phyloP scores from a whole-genome alignment of 306 rosid species.

The Oemleria cerasiformis region DNA sequence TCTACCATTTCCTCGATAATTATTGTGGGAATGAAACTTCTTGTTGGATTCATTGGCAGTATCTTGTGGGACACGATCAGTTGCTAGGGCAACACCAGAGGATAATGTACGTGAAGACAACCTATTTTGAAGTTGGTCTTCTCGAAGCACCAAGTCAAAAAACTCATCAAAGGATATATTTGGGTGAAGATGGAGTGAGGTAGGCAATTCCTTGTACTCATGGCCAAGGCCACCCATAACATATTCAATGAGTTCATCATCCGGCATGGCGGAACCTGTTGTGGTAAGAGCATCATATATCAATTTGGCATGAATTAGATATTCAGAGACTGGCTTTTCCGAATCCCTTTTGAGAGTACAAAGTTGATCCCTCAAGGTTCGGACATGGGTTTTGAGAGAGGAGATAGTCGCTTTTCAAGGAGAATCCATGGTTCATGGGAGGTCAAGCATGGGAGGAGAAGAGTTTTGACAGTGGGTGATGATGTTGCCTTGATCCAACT shows the following conservation, averaged over 20 bases:
- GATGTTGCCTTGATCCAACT: neutral
- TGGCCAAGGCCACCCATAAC: neutral
- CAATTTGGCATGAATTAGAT: neutral
- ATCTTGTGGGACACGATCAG: neutral
- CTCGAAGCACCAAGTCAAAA: neutral
- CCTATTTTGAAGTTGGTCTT: neutral
- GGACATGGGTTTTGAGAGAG: neutral
- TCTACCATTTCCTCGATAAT: neutral
- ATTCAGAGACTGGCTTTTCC: neutral
- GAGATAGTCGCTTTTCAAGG: neutral
- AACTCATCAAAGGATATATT: neutral
- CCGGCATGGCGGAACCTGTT: neutral
- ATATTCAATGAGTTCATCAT: neutral
- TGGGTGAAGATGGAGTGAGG: neutral
- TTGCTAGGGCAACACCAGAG: neutral
- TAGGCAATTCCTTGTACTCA: neutral
- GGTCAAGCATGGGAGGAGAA: neutral
- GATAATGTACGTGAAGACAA: neutral
- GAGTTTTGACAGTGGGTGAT: neutral
- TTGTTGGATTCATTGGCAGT: neutral
- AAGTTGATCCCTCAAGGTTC: neutral
- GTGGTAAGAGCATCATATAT: neutral
- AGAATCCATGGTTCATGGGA: neutral
- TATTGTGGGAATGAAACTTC: neutral
- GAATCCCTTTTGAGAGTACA: no score